Base-by-base conservation (phyloP, 2,329 filamentous ascomycete species). In the Aspergillus pseudonomiae region DNA sequence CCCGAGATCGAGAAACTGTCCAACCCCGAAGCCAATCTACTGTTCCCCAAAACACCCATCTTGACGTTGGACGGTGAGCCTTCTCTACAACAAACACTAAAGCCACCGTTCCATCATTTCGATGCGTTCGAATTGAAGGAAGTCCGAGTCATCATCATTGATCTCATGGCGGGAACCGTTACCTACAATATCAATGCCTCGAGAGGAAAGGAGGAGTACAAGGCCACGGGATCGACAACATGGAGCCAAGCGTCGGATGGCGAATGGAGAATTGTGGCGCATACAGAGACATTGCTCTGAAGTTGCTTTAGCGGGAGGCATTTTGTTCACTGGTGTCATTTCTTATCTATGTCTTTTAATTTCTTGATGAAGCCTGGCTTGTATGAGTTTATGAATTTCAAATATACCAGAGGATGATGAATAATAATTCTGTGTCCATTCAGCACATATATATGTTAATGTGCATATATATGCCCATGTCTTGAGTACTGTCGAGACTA, bases 171-270 rank as follows among this genome's bases (percentile, higher is more conserved):
- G 1, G 76, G 74, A 1, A 67, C 71, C 1, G 69, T 78, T 6
- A 77, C 76, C 6, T 78, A 77, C 61, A 69, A 70, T 43, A 65
- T 78, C 45, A 68, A 70, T 16, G 76, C 76, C 2, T 61, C 68
- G 4, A 64, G 70, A 12, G 73, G 71, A 2, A 66, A 71, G 28
- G 68, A 67, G 34, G 58, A 67, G 30, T 78, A 75, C 26, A 63
- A 66, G 16, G 75, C 72, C 0, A 74, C 71, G 1, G 73, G 71
- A 24, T 73, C 73, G 21, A 73, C 74, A 28, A 78, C 76, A 4
- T 78, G 76, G 76, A 73, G 73, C 30, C 76, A 78, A 63, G 75
- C 66, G 9, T 77, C 75, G 7, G 76, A 78, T 65, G 76, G 75
- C 16, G 76, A 78, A 62, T 78, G 76, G 76, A 70, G 69, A 58